phyloP scores from a whole-genome alignment of 1,284 basidiomycete species.

The Pterulicium gracile region DNA sequence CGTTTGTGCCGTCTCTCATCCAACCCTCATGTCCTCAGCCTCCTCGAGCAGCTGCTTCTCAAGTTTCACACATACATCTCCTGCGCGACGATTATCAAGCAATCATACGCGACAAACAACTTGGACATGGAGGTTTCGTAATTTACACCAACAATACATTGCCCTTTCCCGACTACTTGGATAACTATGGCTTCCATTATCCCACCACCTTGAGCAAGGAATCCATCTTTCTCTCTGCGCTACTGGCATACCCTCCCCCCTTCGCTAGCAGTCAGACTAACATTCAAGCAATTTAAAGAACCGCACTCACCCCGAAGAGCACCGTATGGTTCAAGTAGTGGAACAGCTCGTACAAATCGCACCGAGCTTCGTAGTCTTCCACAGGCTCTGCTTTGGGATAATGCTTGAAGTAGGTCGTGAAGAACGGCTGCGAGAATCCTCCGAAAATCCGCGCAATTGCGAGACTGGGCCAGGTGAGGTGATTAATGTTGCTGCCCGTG shows the following conservation, averaged over 20 bases:
- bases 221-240: conserved; percentile 47
- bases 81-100: too few relatives aligned
- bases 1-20: conserved; percentile 2
- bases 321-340: conserved; percentile 82
- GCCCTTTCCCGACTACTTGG: too few relatives aligned
- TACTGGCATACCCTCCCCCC: conserved; percentile 48
- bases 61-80: too few relatives aligned
- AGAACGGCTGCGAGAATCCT: conserved; percentile 65
- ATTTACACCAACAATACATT: too few relatives aligned
- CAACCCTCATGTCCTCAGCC: too few relatives aligned
- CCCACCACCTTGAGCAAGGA: conserved; percentile 26
- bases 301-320: conserved; percentile 52
- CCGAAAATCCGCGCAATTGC: conserved; percentile 82
- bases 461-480: conserved; percentile 45
- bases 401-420: conserved; percentile 59
- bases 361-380: conserved; percentile 59
- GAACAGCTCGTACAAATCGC: conserved; percentile 73
- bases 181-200: conserved; percentile 10
- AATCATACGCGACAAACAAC: too few relatives aligned
- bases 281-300: conserved; percentile 1
- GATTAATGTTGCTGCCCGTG: too few relatives aligned
- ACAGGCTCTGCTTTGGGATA: conserved; percentile 61
- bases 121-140: too few relatives aligned
- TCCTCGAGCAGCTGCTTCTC: too few relatives aligned
- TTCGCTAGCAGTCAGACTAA: background rate